Evolutionary conservation across 2,329 filamentous ascomycete species (phyloP).

Genomic region (Pseudogymnoascus verrucosus): DNA sequence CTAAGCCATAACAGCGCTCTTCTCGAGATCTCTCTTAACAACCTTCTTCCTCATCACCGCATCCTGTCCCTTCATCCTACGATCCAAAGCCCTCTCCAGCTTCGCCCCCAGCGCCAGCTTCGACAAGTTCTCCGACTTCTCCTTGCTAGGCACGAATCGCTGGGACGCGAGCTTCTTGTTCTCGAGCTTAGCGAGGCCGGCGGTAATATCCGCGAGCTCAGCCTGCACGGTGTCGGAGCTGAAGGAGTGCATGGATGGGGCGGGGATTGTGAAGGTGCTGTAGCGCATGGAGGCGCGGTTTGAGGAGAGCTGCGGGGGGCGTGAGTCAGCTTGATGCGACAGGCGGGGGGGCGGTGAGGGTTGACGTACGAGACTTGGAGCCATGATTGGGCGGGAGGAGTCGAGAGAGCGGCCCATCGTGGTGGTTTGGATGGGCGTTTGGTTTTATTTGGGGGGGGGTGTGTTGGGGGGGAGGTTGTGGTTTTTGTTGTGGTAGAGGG

Average conservation of each 20-base stretch:
- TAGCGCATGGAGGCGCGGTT: slow-evolving; percentile 44
- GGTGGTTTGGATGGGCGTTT: slow-evolving; percentile 9
- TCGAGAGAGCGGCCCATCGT: slow-evolving; percentile 37
- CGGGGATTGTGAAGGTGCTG: slow-evolving; percentile 42
- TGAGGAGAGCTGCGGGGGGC: slow-evolving; percentile 29
- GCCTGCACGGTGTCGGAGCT: slow-evolving; percentile 26
- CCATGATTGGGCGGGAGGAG: slow-evolving; percentile 48
- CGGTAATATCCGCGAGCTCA: slow-evolving; percentile 54
- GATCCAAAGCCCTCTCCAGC: slow-evolving; percentile 59
- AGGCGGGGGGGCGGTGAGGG: slow-evolving; percentile 8
- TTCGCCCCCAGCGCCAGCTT: slow-evolving; percentile 68
- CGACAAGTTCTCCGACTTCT: slow-evolving; percentile 61
- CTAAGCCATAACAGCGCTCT: slow-evolving; percentile 15
- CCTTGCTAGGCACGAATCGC: slow-evolving; percentile 54
- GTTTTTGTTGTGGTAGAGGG: not conserved
- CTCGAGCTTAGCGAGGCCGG: slow-evolving; percentile 58
- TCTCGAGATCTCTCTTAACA: slow-evolving; percentile 14
- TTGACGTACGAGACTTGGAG: slow-evolving; percentile 38
- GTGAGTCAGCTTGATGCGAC: slow-evolving; percentile 12
- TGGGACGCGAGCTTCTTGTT: slow-evolving; percentile 61
- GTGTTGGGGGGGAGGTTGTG: not conserved
- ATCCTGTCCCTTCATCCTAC: slow-evolving; percentile 64
- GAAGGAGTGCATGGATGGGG: slow-evolving; percentile 26
- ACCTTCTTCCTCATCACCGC: slow-evolving; percentile 44
- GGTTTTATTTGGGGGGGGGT: too few relatives aligned